These are phyloP conservation scores for Ilex asprella DNA, from an alignment of 257 asterid genomes.

Conservation along the genomic window DNA sequence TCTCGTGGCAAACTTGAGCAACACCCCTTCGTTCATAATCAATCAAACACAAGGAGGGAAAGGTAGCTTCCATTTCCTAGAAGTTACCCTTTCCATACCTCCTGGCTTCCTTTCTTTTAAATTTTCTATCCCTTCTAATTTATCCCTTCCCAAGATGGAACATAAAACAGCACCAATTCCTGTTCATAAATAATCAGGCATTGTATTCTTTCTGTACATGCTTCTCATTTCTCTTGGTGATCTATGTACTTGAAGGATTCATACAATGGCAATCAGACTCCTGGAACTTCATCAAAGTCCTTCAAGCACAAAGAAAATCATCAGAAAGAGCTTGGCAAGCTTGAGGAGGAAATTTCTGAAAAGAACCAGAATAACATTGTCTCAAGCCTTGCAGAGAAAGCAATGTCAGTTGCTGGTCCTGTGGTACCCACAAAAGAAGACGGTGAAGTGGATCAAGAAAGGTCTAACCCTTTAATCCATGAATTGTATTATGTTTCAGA, in stretches of 20 bases:
- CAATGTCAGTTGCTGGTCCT: conserved; percentile 95
- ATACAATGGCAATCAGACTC: conserved; percentile 16
- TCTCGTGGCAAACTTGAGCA: too few relatives aligned
- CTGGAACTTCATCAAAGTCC: conserved; percentile 29
- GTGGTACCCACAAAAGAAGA: conserved; percentile 80
- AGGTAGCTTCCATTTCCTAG: too few relatives aligned
- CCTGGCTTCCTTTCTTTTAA: too few relatives aligned
- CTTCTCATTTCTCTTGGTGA: conserved; percentile 12
- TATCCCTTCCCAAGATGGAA: too few relatives aligned
- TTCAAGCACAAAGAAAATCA: conserved; percentile 25
- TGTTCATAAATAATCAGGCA: too few relatives aligned
- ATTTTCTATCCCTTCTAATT: too few relatives aligned
- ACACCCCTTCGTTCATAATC: too few relatives aligned
- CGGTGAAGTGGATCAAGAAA: conserved; percentile 90
- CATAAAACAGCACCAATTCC: too few relatives aligned
- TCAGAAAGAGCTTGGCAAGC: conserved; percentile 24
- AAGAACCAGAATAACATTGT: conserved; percentile 47
- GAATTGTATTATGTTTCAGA: neutral
- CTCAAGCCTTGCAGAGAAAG: conserved; percentile 90
- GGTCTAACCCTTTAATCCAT: conserved; percentile 28
- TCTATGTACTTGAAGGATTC: conserved; percentile 38
- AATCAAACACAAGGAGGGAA: too few relatives aligned
- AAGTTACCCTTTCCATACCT: too few relatives aligned
- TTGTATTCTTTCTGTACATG: conserved; percentile 2
- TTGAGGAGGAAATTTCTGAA: conserved; percentile 30